phyloP scores from a whole-genome alignment of 345 rosid species.

The Eutrema yunnanense region DNA sequence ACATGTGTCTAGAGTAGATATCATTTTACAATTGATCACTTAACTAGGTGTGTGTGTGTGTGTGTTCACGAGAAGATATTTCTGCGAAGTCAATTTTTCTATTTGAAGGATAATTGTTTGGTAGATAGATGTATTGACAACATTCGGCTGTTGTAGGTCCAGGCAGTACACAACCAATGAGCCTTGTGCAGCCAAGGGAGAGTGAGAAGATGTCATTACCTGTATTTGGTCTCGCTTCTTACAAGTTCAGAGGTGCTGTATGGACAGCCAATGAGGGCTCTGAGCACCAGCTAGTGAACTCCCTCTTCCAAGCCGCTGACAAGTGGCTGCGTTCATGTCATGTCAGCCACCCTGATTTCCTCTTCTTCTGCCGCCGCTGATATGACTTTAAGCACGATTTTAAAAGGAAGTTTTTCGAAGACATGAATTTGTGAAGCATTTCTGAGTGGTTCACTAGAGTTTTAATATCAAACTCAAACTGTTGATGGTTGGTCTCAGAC shows the following conservation, averaged over 20 bases:
- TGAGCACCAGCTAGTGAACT: constrained; percentile 40
- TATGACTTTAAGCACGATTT: background rate
- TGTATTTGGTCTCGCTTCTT: constrained; percentile 72
- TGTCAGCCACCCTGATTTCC: constrained; percentile 80
- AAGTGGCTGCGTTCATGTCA: constrained; percentile 51
- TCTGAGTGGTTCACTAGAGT: background rate
- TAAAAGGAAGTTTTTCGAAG: background rate
- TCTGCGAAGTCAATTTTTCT: background rate
- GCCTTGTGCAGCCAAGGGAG: constrained; percentile 3
- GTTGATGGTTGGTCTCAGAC: constrained; percentile 25
- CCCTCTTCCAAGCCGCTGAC: constrained; percentile 58
- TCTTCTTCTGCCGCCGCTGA: constrained; percentile 51
- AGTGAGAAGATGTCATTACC: constrained; percentile 45
- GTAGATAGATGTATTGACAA: background rate
- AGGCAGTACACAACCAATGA: constrained; percentile 18
- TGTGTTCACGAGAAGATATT: background rate
- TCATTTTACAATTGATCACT: background rate
- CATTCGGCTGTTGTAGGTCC: constrained; percentile 28
- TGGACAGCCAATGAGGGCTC: constrained; percentile 52
- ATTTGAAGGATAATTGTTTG: background rate
- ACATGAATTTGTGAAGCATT: background rate
- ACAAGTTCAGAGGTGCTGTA: constrained; percentile 71
- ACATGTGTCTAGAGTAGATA: background rate
- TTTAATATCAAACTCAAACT: constrained; percentile 2
- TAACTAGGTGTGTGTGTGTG: background rate